Conservation (phyloP, 352 stramenopile genomes). For the Phytophthora pseudosyringae region DNA sequence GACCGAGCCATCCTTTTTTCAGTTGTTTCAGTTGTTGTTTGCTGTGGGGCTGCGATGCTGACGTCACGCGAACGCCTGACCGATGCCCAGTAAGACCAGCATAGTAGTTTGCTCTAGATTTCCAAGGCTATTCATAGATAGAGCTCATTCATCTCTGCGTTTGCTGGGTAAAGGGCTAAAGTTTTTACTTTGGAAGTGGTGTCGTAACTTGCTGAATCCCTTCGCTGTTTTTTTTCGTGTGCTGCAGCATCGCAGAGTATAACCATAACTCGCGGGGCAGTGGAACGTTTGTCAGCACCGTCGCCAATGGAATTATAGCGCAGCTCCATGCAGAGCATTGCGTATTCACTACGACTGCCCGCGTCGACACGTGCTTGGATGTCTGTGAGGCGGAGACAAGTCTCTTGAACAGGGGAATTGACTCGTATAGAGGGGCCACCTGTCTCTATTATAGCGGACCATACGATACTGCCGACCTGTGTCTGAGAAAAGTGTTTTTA, state of each 20-base stretch:
- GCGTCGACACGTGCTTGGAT: slow-evolving; percentile 1
- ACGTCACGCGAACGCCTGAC: slow-evolving; percentile 96
- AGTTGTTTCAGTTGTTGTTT: no score
- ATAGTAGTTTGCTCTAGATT: background rate
- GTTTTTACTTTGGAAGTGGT: slow-evolving; percentile 29
- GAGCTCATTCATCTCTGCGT: slow-evolving; percentile 13
- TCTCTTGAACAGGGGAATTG: no score
- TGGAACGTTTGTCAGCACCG: no score
- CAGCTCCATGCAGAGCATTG: no score
- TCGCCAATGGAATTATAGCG: no score
- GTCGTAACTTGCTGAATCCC: slow-evolving; percentile 9
- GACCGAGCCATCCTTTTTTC: slow-evolving; percentile 39
- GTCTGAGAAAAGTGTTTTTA: no score
- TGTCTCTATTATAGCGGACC: no score
- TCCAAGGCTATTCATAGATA: slow-evolving; percentile 3
- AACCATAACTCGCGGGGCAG: no score
- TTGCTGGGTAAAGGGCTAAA: background rate
- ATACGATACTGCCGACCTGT: no score
- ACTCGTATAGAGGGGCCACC: no score
- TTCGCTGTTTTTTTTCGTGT: slow-evolving; percentile 6
- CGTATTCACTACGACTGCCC: no score
- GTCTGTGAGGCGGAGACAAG: slow-evolving; percentile 2
- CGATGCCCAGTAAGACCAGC: slow-evolving; percentile 49
- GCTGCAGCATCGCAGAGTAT: slow-evolving; percentile 2
- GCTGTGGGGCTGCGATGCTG: slow-evolving; percentile 85